phyloP scores from a whole-genome alignment of 208 protist genomes.

The Naegleria fowleri region DNA sequence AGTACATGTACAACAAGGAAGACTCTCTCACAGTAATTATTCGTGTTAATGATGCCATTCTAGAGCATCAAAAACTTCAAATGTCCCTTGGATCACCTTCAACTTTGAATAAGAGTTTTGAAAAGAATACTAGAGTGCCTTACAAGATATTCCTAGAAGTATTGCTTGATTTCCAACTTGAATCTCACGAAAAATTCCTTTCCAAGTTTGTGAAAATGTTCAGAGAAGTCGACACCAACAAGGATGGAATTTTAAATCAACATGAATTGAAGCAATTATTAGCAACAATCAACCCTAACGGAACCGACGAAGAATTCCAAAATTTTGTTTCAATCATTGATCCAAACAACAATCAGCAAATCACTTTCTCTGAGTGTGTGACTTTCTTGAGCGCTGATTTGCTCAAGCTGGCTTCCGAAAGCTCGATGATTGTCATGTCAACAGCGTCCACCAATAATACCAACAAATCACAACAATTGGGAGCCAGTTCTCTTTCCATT shows the following conservation, averaged over 20 bases:
- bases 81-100: neutral
- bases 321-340: slow-evolving; percentile 56
- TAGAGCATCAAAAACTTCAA: neutral
- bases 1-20: slow-evolving; percentile 75
- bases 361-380: slow-evolving; percentile 70
- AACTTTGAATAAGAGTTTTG: neutral
- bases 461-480: neutral
- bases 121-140: slow-evolving; percentile 37
- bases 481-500: neutral
- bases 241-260: slow-evolving; percentile 62
- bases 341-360: slow-evolving; percentile 62
- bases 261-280: slow-evolving; percentile 59
- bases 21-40: slow-evolving; percentile 59
- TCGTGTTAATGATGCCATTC: slow-evolving; percentile 53
- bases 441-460: neutral
- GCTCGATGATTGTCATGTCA: neutral
- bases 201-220: slow-evolving; percentile 63
- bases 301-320: slow-evolving; percentile 56
- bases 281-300: slow-evolving; percentile 48
- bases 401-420: slow-evolving; percentile 42
- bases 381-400: slow-evolving; percentile 63
- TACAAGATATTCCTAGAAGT: slow-evolving; percentile 64
- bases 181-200: slow-evolving; percentile 74
- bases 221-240: slow-evolving; percentile 56
- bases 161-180: slow-evolving; percentile 77